Percentiles rank a stretch among this genome's conserved stretches.
These are phyloP conservation scores for Cardamine chenopodiifolia DNA, from an alignment of 345 rosid species.

Conservation along the genomic window DNA sequence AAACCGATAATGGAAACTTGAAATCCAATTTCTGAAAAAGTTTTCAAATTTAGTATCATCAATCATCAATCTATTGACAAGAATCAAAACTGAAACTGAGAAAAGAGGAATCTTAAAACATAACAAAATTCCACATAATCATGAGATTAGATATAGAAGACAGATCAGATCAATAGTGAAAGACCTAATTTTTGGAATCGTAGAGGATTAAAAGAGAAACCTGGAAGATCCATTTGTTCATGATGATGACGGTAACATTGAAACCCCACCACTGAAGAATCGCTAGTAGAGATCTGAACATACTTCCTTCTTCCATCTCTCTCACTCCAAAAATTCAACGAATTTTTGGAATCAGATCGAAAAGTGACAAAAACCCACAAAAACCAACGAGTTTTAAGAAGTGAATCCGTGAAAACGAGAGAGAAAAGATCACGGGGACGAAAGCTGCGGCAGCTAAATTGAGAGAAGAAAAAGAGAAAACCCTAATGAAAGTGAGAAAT, in stretches of 20 bases:
- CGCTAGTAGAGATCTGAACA: constrained; percentile 90
- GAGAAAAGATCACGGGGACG: constrained; percentile 1
- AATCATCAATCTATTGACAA: constrained; percentile 1
- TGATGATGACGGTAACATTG: constrained; percentile 95
- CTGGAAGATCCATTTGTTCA: constrained; percentile 99
- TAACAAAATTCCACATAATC: neutral
- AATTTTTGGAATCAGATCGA: constrained; percentile 36
- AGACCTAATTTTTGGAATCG: constrained; percentile 1
- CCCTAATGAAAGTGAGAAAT: constrained; percentile 41
- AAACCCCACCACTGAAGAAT: constrained; percentile 97
- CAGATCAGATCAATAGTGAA: constrained; percentile 28
- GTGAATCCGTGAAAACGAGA: constrained; percentile 29
- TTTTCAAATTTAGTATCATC: neutral
- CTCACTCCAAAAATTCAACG: neutral
- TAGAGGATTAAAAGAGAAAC: constrained; percentile 46
- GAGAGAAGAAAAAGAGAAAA: constrained; percentile 15
- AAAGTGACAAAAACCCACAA: constrained; percentile 40
- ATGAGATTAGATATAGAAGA: neutral
- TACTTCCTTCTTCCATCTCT: constrained; percentile 78
- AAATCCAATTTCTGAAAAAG: constrained; percentile 83
- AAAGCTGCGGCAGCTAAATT: constrained; percentile 33
- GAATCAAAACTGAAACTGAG: neutral
- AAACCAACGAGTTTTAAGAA: constrained; percentile 14
- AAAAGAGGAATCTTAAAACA: neutral
- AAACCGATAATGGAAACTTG: constrained; percentile 93